Conservation (phyloP, 495 filamentous ascomycete species). For the Lepidopterella palustris region DNA sequence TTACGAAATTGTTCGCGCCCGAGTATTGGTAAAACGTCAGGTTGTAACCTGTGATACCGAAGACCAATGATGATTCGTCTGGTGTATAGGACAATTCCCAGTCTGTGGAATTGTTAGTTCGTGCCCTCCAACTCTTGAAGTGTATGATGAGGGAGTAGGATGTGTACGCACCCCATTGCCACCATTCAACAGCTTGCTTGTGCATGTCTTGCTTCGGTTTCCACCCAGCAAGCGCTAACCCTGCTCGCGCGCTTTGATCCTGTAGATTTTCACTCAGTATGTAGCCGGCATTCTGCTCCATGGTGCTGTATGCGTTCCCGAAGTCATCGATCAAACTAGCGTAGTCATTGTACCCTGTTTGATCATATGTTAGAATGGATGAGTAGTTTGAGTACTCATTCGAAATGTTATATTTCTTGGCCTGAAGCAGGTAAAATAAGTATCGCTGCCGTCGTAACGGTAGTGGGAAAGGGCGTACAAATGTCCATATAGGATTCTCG, state of each 20-base stretch:
- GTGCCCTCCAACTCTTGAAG: conserved; percentile 28
- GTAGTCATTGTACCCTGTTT: conserved; percentile 23
- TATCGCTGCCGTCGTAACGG: not conserved
- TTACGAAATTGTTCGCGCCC: conserved; percentile 60
- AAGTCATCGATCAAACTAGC: conserved; percentile 45
- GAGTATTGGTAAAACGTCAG: conserved; percentile 40
- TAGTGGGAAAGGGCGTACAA: conserved; percentile 39
- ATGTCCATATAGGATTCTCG: conserved; percentile 63
- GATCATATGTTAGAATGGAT: conserved; percentile 40
- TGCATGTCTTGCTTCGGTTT: conserved; percentile 54
- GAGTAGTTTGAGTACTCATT: conserved; percentile 59
- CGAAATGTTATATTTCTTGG: conserved; percentile 56
- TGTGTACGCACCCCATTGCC: conserved; percentile 43
- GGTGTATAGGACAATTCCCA: conserved; percentile 39
- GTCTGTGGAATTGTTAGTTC: conserved; percentile 38
- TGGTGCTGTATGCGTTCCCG: conserved; percentile 44
- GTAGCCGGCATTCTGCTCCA: conserved; percentile 52
- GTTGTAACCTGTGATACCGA: conserved; percentile 37
- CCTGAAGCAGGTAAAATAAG: conserved; percentile 22
- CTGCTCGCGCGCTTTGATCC: conserved; percentile 56
- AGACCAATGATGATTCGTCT: conserved; percentile 36
- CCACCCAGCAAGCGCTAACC: conserved; percentile 57
- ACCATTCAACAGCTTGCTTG: conserved; percentile 60
- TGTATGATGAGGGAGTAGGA: not conserved
- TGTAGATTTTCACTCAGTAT: conserved; percentile 56